These are phyloP conservation scores for Russula virescens DNA, from an alignment of 768 basidiomycete genomes.

Conservation along the genomic window DNA sequence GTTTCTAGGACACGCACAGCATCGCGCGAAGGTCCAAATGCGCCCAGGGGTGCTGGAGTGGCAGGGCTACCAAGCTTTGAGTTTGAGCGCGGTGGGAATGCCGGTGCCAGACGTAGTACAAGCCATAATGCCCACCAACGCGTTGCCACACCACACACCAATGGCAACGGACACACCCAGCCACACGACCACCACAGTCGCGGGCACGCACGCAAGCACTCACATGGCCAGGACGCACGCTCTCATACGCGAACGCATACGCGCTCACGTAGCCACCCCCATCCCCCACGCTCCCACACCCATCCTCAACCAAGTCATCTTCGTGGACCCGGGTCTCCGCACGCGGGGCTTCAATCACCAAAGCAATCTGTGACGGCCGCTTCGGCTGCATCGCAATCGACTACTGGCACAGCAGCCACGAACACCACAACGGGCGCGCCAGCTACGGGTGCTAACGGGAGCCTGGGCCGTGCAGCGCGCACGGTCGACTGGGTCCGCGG, in stretches of 20 bases:
- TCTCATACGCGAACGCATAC: slow-evolving; percentile 9
- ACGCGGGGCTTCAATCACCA: not conserved
- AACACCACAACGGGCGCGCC: slow-evolving; percentile 6
- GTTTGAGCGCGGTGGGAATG: slow-evolving; percentile 11
- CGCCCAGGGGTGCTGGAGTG: not conserved
- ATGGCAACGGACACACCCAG: not conserved
- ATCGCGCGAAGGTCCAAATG: slow-evolving; percentile 19
- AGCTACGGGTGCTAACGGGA: slow-evolving; percentile 5
- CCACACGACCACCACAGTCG: not conserved
- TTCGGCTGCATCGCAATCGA: slow-evolving; percentile 23
- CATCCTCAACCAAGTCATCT: slow-evolving; percentile 7
- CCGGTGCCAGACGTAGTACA: slow-evolving; percentile 13
- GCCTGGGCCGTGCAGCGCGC: slow-evolving; percentile 18
- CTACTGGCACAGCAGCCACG: slow-evolving; percentile 10
- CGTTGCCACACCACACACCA: not conserved
- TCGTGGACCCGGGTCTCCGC: slow-evolving; percentile 11
- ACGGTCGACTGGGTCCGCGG: slow-evolving; percentile 21
- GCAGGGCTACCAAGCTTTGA: slow-evolving; percentile 16
- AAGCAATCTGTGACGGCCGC: slow-evolving; percentile 4
- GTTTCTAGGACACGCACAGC: slow-evolving; percentile 20
- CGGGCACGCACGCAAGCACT: slow-evolving; percentile 8
- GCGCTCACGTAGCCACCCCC: slow-evolving; percentile 11
- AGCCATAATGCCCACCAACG: slow-evolving; percentile 13
- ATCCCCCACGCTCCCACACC: slow-evolving; percentile 17
- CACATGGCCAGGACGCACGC: slow-evolving; percentile 8